Evolutionary conservation across 441 rosid species (phyloP), one percentile per base, ranked within the genome.

Genomic region (Euphorbia corollata): DNA sequence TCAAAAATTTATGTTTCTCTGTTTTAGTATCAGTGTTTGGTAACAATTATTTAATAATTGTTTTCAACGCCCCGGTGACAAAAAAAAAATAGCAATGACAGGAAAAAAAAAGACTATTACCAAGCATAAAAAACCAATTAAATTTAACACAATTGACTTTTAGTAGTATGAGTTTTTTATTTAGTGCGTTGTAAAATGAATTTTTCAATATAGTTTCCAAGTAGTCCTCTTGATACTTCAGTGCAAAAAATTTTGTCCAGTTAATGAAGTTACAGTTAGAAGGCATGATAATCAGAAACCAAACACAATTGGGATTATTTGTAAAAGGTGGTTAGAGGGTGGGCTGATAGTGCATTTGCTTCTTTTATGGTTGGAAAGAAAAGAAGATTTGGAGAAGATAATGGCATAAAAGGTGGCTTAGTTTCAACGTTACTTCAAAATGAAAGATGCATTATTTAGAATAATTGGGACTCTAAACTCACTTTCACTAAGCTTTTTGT

Each of bases 401-500:
- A 63, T 64, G 67, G 71, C 56, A 50, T 53, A 65, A 67, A 71
- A 65, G 73, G 65, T 75, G 34, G 79, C 85, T 81, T 87, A 71
- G 80, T 78, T 80, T 84, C 78, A 65, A 85, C 82, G 93, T 77
- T 74, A 76, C 85, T 80, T 80, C 51, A 74, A 38, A 20, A 69
- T 65, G 62, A 76, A 74, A 72, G 57, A 34, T 63, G 34, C 43
- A 38, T 55, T 59, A 43, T 68, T 65, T 63, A 63, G 9, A 53
- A 27, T 53, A 64, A 13, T 58, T 50, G 27, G 58, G 58, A 73
- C 68, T 59, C 13, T 13, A 23, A 38, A 13, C 30, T 13, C 58
- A 54, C 12, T 15, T 54, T 53, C 36, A 9, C 19, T 36, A 15
- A 48, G 38, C 67, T 62, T 59, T 47, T 57, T 24, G 39, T 69